Base-by-base conservation (phyloP, 1,284 basidiomycete genomes). In the Pseudozyma sp. region DNA sequence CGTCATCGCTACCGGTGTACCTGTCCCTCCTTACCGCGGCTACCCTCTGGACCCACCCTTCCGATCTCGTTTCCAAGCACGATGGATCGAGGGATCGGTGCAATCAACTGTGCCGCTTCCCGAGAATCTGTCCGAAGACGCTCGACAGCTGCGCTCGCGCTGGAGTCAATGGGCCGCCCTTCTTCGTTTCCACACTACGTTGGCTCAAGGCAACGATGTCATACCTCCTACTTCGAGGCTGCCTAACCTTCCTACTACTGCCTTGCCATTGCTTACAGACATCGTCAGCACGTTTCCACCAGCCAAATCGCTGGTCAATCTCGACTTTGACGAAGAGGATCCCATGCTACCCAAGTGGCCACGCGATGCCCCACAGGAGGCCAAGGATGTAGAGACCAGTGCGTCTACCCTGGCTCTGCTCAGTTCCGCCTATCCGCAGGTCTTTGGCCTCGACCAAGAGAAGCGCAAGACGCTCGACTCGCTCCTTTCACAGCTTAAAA, bases 11-110 rank as follows among this genome's bases (percentile, higher is more conserved):
- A 79, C 84, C 16, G 85, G 85, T 39, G 56, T 83, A 8, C 83
- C 82, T 13, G 70, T 77, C 2, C 85, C 86, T 9, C 86, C 85
- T 6, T 86, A 85, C 75, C 80, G 80, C 18, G 86, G 86, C 18
- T 77, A 83, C 39, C 83, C 86, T 0, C 70, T 86, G 53, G 86
- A 86, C 47, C 86, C 86, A 1, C 86, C 86, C n/a, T 86, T 86
- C 78, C 80, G 86, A 25, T 85, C 83, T 0, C 80, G 86, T 13
- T 86, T 86, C 67, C 85, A 86, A 65, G 81, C 78, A 12, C 63
- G 83, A 11, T 85, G 83, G 83, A 78, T 84, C 40, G 82, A 85
- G 47, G 82, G 83, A 12, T 66, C 74, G 0, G 79, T 84, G 3
- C 74, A 71, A 35, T 69, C 62, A 3, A 63, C 70, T 0, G 61